Evolutionary conservation across 805 yeast species (phyloP), one percentile per base, ranked within the genome.

Genomic region (Wickerhamiella alocasiicola): DNA sequence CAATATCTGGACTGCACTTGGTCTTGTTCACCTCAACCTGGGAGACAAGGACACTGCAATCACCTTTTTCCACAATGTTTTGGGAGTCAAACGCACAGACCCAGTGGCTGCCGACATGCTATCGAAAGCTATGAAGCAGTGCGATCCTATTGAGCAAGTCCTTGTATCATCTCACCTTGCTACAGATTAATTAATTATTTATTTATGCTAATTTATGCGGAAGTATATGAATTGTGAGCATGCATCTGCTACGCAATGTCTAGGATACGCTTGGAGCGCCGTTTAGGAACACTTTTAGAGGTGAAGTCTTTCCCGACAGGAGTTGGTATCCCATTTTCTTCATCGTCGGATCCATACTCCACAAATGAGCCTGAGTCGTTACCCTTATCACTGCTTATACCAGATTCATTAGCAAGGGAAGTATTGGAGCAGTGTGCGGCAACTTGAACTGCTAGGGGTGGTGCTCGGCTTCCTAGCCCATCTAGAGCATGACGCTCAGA

Each of bases 71-170:
- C 95, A 88, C 55, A 76, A 73, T 50, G 88, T 95, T 0, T 64
- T 91, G 41, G 81, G 93, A 0, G 61, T 87, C 3, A 61, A 74
- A 7, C 87, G 94, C 1, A 70, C 75, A 31, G 95, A 88, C 55
- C 80, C 88, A 0, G 79, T 85, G 13, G 91, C 96, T 0, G 65
- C 74, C 9, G 96, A 88, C 52, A 60, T 91, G 34, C 63, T 91
- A 27, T 21, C 16, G n/a, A 37, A n/a, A 13, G 35, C 30, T 2
- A 37, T 37, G 41, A 15, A 29, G 9, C 17, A n/a, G 13, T 6
- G 19, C 5, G 36, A 32, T 17, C 36, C 36, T 4, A 32, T 32
- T 21, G 36, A 32, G 12, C 19, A 21, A 17, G 20, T 32, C 3
- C 36, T 32, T 11, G 36, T 26, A 6, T 17, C 18, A 11, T 25